phyloP scores from a whole-genome alignment of 2,329 filamentous ascomycete genomes.

The Venturia pyrina region DNA sequence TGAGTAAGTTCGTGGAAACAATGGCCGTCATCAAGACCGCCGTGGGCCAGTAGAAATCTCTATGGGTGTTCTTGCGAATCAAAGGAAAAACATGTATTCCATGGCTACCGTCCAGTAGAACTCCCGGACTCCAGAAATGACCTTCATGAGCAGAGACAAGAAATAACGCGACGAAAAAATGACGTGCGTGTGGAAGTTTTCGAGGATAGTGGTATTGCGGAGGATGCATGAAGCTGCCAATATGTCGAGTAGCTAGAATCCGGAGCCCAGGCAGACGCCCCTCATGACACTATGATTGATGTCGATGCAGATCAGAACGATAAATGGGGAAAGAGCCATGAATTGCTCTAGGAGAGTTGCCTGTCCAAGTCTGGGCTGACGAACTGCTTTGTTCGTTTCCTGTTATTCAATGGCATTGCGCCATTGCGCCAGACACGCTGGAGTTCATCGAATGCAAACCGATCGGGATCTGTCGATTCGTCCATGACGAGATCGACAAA shows the following conservation, averaged over 20 bases:
- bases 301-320: not conserved
- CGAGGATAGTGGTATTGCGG: not conserved
- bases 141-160: not conserved
- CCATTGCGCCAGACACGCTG: conserved; percentile 45
- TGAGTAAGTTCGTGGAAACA: not conserved
- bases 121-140: conserved; percentile 4
- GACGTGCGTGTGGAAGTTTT: not conserved
- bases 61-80: not conserved
- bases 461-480: conserved; percentile 32
- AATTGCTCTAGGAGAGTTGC: conserved; percentile 33
- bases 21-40: not conserved
- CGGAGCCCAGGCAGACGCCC: not conserved
- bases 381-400: conserved; percentile 45
- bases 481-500: conserved; percentile 44
- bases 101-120: not conserved
- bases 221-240: not conserved
- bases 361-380: conserved; percentile 42
- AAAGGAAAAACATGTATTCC: not conserved
- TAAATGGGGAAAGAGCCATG: not conserved
- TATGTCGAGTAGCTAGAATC: not conserved
- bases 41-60: not conserved
- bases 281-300: not conserved
- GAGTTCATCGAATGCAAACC: conserved; percentile 41
- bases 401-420: conserved; percentile 44
- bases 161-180: not conserved